phyloP scores from a whole-genome alignment of 2,329 filamentous ascomycete genomes.

The Rhynchosporium graminicola region DNA sequence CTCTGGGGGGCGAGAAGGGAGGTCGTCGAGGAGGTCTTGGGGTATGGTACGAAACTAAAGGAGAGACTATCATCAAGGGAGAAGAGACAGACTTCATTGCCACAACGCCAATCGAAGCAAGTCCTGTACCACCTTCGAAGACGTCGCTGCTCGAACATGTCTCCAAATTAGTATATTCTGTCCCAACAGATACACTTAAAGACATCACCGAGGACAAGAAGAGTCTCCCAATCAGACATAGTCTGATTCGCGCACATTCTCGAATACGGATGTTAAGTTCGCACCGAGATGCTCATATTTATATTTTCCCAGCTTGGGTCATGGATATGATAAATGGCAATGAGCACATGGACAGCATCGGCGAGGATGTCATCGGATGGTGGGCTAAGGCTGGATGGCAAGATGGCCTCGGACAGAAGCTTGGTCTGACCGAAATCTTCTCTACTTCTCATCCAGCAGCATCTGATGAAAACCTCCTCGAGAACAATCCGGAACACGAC shows the following conservation, averaged over 20 bases:
- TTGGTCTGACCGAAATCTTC: constrained; percentile 70
- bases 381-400: constrained; percentile 97
- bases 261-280: constrained; percentile 78
- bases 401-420: constrained; percentile 73
- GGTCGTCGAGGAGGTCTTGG: constrained; percentile 77
- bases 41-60: constrained; percentile 89
- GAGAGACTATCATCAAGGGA: constrained; percentile 74
- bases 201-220: constrained; percentile 78
- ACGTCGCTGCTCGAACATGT: constrained; percentile 67
- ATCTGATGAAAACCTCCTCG: constrained; percentile 40
- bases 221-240: constrained; percentile 72
- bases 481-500: constrained; percentile 35
- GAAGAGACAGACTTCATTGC: constrained; percentile 94
- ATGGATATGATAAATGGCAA: constrained; percentile 80
- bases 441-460: constrained; percentile 46
- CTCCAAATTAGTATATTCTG: constrained; percentile 79
- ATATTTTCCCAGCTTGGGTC: constrained; percentile 91
- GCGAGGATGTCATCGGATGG: constrained; percentile 90
- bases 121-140: constrained; percentile 58
- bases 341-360: constrained; percentile 80
- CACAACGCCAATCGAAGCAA: constrained; percentile 65
- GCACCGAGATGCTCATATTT: constrained; percentile 89
- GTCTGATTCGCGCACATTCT: constrained; percentile 72
- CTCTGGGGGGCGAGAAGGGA: constrained; percentile 54
- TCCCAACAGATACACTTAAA: constrained; percentile 85